Evolutionary conservation across 1,139 yeast genomes (phyloP).

Genomic region (Zygotorulaspora mrakii): DNA sequence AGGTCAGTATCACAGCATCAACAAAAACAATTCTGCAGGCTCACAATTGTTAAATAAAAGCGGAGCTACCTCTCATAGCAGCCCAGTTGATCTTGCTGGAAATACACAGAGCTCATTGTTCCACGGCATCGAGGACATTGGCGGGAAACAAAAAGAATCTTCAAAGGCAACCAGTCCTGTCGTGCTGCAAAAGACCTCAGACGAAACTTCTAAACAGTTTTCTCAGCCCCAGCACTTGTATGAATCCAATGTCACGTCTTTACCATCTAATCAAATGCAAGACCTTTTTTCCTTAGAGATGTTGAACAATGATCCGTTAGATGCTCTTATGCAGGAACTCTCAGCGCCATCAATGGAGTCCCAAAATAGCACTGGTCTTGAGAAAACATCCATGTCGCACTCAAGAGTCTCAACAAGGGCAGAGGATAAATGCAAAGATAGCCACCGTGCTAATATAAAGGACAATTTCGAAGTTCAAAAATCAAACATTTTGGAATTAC

Average conservation of each 20-base stretch:
- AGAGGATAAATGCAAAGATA: slow-evolving; percentile 13
- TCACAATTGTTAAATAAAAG: too few relatives aligned
- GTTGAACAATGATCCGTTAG: slow-evolving; percentile 27
- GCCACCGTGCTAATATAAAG: slow-evolving; percentile 16
- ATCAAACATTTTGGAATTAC: slow-evolving; percentile 22
- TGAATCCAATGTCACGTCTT: slow-evolving; percentile 8
- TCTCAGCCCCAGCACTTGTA: slow-evolving; percentile 2
- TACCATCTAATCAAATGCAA: slow-evolving; percentile 15
- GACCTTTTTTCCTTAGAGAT: slow-evolving; percentile 26
- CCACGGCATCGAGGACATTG: background rate
- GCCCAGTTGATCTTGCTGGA: background rate
- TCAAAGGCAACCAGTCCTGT: background rate
- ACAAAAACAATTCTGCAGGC: background rate
- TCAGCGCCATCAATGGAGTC: slow-evolving; percentile 12
- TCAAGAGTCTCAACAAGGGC: slow-evolving; percentile 18
- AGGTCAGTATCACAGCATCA: background rate
- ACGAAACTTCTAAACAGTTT: background rate
- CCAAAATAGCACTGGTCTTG: slow-evolving; percentile 4
- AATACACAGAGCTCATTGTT: background rate
- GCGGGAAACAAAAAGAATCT: background rate
- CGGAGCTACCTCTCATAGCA: too few relatives aligned
- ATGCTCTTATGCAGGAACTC: slow-evolving; percentile 27
- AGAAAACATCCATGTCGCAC: slow-evolving; percentile 20
- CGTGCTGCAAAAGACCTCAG: background rate
- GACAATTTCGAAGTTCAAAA: slow-evolving; percentile 25